These are phyloP conservation scores for Cadophora sp. DNA, from an alignment of 2,329 filamentous ascomycete species.

Conservation along the genomic window DNA sequence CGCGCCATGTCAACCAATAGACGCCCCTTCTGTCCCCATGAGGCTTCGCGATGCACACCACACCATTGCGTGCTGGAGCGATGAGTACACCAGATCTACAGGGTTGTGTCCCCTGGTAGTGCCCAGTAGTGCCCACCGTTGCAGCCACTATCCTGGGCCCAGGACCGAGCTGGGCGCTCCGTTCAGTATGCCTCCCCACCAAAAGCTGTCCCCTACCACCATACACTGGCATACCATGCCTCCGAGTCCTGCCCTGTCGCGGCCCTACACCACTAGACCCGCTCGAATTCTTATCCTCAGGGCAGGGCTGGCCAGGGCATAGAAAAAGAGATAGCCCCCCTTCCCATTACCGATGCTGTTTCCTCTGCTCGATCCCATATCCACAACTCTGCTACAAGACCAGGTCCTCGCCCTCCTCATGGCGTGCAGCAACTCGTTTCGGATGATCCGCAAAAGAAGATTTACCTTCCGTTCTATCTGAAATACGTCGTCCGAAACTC, in stretches of 20 bases:
- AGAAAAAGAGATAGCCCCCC: conserved; percentile 26
- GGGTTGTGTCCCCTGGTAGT: conserved; percentile 18
- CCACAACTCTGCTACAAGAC: conserved; percentile 38
- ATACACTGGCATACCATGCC: no score
- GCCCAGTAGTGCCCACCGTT: not conserved
- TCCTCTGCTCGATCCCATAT: conserved; percentile 24
- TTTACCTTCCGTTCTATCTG: conserved; percentile 45
- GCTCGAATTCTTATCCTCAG: conserved; percentile 19
- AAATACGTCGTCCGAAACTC: conserved; percentile 29
- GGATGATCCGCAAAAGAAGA: conserved; percentile 43
- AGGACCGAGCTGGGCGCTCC: conserved; percentile 25
- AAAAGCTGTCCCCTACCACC: no score
- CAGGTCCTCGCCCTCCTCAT: conserved; percentile 30
- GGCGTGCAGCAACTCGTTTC: conserved; percentile 38
- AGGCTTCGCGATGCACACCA: conserved; percentile 13
- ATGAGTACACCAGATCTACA: conserved; percentile 25
- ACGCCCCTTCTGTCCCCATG: conserved; percentile 8
- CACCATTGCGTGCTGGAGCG: conserved; percentile 22
- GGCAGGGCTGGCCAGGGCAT: not conserved
- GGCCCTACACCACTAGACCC: conserved; percentile 10
- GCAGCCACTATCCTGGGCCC: conserved; percentile 19
- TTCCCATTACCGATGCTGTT: not conserved
- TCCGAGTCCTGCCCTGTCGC: conserved; percentile 15
- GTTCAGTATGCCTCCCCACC: no score
- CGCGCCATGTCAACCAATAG: conserved; percentile 13